These are phyloP conservation scores for Triticum monococcum DNA, from an alignment of 176 grass and related monocot genomes.

Conservation along the genomic window DNA sequence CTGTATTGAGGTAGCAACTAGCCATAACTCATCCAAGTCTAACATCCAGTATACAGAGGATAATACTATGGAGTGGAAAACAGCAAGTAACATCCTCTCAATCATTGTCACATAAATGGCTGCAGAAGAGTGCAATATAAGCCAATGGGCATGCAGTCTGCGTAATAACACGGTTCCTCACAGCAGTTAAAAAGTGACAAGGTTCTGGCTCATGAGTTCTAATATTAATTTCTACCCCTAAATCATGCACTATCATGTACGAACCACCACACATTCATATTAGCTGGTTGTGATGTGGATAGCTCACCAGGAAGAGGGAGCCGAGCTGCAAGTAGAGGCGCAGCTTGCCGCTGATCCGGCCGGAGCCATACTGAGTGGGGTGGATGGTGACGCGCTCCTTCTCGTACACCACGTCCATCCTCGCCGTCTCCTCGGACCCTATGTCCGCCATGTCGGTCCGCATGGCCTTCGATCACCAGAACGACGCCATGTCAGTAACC, in stretches of 20 bases:
- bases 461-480: constrained; percentile 51
- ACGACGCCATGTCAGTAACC: background rate
- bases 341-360: constrained; percentile 76
- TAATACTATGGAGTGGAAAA: background rate
- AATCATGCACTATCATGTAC: background rate
- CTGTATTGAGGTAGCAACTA: constrained; percentile 17
- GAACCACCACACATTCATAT: background rate
- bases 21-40: background rate
- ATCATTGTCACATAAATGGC: background rate
- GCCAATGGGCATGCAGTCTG: too few relatives aligned
- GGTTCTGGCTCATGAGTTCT: background rate
- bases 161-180: too few relatives aligned
- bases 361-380: constrained; percentile 69
- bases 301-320: constrained; percentile 78
- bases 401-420: constrained; percentile 69
- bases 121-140: background rate
- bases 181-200: background rate
- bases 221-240: background rate
- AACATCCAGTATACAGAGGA: background rate
- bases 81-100: background rate
- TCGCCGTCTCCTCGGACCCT: constrained; percentile 36
- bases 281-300: background rate
- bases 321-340: constrained; percentile 70
- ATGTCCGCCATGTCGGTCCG: constrained; percentile 52
- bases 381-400: constrained; percentile 95